Conservation (phyloP, 2,329 filamentous ascomycete species). For the Mycosphaerella arachidis region DNA sequence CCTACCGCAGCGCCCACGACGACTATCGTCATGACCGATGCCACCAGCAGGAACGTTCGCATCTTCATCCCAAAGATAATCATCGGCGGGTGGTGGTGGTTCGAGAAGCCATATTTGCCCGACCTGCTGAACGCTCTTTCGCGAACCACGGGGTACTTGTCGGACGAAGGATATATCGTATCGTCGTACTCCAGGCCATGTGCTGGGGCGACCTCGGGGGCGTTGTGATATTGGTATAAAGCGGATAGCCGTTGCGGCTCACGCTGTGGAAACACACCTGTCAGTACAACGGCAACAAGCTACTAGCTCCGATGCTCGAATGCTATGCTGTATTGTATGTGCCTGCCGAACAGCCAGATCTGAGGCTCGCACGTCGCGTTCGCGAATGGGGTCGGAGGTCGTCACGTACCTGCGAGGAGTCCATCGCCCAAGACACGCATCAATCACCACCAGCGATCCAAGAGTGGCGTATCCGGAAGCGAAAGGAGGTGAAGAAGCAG, state of each 20-base stretch:
- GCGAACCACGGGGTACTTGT: constrained; percentile 36
- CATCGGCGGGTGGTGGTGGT: constrained; percentile 32
- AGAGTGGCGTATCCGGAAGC: constrained; percentile 1
- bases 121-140: constrained; percentile 22
- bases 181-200: constrained; percentile 38
- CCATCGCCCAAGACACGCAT: constrained; percentile 16
- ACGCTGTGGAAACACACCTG: constrained; percentile 12
- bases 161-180: constrained; percentile 33
- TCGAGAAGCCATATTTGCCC: constrained; percentile 20
- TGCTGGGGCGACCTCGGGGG: constrained; percentile 37
- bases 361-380: background rate
- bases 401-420: constrained; percentile 16
- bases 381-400: background rate
- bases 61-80: constrained; percentile 40
- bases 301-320: background rate
- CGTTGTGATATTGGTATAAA: constrained; percentile 38
- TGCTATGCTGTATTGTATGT: background rate
- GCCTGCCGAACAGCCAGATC: background rate
- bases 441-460: background rate
- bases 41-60: constrained; percentile 33
- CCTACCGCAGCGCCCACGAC: constrained; percentile 36
- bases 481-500: background rate
- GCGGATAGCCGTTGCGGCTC: constrained; percentile 31
- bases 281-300: constrained; percentile 5
- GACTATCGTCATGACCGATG: constrained; percentile 29